A percentile compares a stretch with the other conserved stretches of the same genome.
Evolutionary conservation across 192 early-diverging fungal species (phyloP).

Genomic region (Ambispora gerdemannii): DNA sequence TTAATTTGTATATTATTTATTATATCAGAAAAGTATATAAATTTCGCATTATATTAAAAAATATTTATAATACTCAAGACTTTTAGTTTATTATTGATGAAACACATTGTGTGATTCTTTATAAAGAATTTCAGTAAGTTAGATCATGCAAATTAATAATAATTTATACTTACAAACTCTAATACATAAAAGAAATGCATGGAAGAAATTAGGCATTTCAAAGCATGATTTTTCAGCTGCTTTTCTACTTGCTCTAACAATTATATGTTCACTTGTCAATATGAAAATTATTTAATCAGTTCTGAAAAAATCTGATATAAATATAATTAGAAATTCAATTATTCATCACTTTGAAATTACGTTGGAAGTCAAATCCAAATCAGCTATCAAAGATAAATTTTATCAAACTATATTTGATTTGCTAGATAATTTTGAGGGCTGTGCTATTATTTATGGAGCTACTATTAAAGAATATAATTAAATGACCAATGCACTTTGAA

Average conservation of each 20-base stretch:
- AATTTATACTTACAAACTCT: no score
- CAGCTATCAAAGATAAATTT: neutral
- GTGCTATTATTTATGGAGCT: neutral
- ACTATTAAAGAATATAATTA: neutral
- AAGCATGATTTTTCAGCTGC: neutral
- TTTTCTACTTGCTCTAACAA: neutral
- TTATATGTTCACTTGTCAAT: neutral
- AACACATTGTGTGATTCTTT: conserved; percentile 4
- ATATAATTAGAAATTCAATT: conserved; percentile 8
- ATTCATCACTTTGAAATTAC: neutral
- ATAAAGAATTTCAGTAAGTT: no score
- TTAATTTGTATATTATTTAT: neutral
- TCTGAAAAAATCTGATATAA: neutral
- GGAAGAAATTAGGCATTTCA: neutral
- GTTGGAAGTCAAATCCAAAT: neutral
- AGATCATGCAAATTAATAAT: no score
- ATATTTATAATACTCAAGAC: neutral
- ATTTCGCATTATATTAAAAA: neutral
- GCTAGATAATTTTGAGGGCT: neutral
- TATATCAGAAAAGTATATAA: conserved; percentile 1
- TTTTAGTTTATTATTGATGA: conserved; percentile 4
- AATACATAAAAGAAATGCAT: conserved; percentile 2
- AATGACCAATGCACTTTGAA: neutral
- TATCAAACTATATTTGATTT: neutral
- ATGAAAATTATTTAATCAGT: neutral